Evolutionary conservation across 139 green algal genomes (phyloP), one percentile per base, ranked within the genome.

Genomic region (Tetraselmis chui): DNA sequence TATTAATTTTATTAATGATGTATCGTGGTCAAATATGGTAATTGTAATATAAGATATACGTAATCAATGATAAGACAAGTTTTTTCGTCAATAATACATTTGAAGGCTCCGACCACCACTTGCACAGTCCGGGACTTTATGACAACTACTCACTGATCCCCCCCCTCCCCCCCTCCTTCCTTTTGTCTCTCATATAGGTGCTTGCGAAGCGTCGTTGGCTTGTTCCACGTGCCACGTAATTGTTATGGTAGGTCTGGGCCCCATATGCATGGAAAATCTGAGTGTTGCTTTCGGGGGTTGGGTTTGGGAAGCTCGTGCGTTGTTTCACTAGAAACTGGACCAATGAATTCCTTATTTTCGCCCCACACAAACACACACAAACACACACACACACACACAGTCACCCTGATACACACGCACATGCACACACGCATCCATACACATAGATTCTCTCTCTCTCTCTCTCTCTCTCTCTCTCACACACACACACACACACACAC

Each of bases 201-300:
- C 97, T 0, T 99, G 97, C 84, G 97, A 99, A 82, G 95, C 93
- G 0, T 98, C 95, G 0, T 82, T 99, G 32, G 97, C 97, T 0
- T 99, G 97, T 85, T 99, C 96, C 27, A 99, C 97, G 0, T 99
- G 97, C 85, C 97, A 99, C 85, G 89, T 99, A 0, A 93, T 99
- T 26, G 88, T 98, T 0, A 89, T 95, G 90, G 91, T 94, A 79
- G 0, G 84, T 2, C 32, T 1, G 5, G 59, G 18, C 25, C 28
- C 1, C 28, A 25, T 29, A 79, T 76, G 75, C 29, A 1, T 27
- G 1, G 1, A 23, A 82, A 2, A 22, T 1, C n/a, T 82, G 22
- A 28, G 22, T 78, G n/a, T 29, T 78, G 79, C 79, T 31, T 28
- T 31, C 11, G 22, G 22, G 22, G 29, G 23, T 28, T 22, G 22